A percentile compares a stretch with the other conserved stretches of the same genome.
phyloP scores from a whole-genome alignment of 2,329 filamentous ascomycete genomes.

The Colletotrichum godetiae region DNA sequence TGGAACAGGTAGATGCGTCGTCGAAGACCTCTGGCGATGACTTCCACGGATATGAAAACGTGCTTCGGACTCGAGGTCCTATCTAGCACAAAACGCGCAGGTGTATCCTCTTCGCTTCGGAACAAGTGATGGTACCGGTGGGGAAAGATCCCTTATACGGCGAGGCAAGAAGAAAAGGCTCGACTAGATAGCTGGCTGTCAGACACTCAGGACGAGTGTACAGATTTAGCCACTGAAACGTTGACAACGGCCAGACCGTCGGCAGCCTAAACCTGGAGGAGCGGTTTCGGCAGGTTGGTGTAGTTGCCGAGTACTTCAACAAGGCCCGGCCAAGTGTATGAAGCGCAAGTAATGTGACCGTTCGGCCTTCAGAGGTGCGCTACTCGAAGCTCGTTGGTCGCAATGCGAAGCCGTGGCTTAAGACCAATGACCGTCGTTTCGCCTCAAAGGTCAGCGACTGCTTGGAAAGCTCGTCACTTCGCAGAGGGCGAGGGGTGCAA shows the following conservation, averaged over 20 bases:
- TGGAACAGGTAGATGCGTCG: not conserved
- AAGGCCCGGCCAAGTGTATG: not conserved
- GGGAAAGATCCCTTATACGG: conserved; percentile 9
- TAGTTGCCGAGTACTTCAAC: conserved; percentile 11
- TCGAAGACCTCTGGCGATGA: not conserved
- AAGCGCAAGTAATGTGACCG: conserved; percentile 2
- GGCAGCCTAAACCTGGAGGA: conserved; percentile 1
- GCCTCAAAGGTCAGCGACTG: not conserved
- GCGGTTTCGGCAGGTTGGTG: not conserved
- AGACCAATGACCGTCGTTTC: not conserved
- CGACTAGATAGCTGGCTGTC: conserved; percentile 1
- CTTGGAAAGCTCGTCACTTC: not conserved
- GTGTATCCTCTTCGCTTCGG: not conserved
- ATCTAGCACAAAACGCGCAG: conserved; percentile 9
- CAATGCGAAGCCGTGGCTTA: not conserved
- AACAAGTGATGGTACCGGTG: not conserved
- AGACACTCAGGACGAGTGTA: not conserved
- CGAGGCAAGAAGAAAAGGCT: not conserved
- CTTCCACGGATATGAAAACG: not conserved
- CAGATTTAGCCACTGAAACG: conserved; percentile 17
- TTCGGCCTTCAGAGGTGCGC: not conserved
- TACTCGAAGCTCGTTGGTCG: not conserved
- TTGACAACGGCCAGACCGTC: conserved; percentile 12
- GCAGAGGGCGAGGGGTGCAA: not conserved
- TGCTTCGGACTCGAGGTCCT: not conserved